phyloP scores from a whole-genome alignment of 371 early-diverging fungal genomes.

The Fennellomyces sp. region DNA sequence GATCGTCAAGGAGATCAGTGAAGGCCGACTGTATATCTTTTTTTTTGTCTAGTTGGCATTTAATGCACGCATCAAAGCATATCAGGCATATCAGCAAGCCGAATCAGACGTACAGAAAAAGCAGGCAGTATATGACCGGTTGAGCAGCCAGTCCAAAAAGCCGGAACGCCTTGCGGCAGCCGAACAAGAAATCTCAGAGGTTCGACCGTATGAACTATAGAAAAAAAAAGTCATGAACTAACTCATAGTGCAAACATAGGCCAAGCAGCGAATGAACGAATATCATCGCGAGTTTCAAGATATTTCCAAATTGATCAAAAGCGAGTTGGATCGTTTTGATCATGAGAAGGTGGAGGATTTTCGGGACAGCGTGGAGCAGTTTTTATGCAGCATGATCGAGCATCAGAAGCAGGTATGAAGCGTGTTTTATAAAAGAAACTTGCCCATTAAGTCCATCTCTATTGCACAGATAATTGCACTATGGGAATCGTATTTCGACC shows the following conservation, averaged over 20 bases:
- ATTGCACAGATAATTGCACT: constrained; percentile 61
- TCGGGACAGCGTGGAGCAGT: constrained; percentile 73
- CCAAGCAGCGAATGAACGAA: constrained; percentile 58
- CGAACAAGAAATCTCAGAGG: constrained; percentile 73
- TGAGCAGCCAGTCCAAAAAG: constrained; percentile 58
- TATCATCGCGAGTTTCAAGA: constrained; percentile 71
- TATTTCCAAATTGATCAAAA: constrained; percentile 69
- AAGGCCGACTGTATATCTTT: neutral
- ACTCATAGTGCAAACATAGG: constrained; percentile 19
- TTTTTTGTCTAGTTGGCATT: constrained; percentile 62
- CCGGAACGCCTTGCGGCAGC: constrained; percentile 65
- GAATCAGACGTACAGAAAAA: constrained; percentile 71
- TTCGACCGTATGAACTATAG: constrained; percentile 15
- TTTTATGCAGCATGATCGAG: constrained; percentile 76
- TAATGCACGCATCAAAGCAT: constrained; percentile 72
- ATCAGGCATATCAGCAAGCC: constrained; percentile 71
- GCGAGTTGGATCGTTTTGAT: constrained; percentile 87
- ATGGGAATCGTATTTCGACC: constrained; percentile 72
- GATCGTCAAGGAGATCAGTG: neutral
- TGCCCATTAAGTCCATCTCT: no score
- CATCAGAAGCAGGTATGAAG: constrained; percentile 78
- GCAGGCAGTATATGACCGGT: constrained; percentile 59
- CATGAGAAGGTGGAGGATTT: constrained; percentile 86
- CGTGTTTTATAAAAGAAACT: no score
- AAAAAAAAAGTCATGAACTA: neutral